Base-by-base conservation (phyloP, 768 basidiomycete species). In the Podaxis sp. region DNA sequence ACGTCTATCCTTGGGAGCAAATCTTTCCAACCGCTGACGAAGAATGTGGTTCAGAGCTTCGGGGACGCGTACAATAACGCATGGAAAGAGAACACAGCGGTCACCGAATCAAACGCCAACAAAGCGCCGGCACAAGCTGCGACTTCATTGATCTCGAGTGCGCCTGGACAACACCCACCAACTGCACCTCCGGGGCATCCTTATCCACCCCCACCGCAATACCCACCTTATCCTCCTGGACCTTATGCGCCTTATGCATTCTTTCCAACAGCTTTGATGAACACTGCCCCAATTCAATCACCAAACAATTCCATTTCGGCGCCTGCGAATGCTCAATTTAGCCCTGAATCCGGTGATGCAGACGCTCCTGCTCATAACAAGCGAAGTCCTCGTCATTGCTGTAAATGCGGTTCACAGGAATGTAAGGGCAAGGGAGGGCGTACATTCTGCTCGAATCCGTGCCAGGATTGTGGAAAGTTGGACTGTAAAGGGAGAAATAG, bases 351-450 rank as follows among this genome's bases (percentile, higher is more conserved):
- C 49, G 64, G n/a, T 30, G 60, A 49, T 10, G 24, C 40, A 28
- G 62, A 53, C 24, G 36, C 15, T 36, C 40, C 8, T 68, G 28
- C 49, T 67, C 17, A 68, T 63, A 56, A 74, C 66, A 90, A 90
- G 70, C 82, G 91, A 2, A 84, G 85, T 49, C 87, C 82, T 52
- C 65, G 91, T 44, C 91, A 92, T 69, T 93, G 91, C 68, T 88
- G 87, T 72, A 93, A 93, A 76, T 93, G 91, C 61, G 91, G 91
- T 15, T 87, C 84, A 41, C 85, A 88, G 73, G 85, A 89, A 24
- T 93, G 91, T 72, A 93, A 92, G 71, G 91, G 91, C 54, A 93
- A 92, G 67, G 91, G 91, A 2, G 91, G 91, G 3, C 78, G 90
- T 41, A 77, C 78, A 49, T 91, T 90, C 70, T 93, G 91, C 70